Evolutionary conservation across 176 grass and related monocot genomes (phyloP).

Genomic region (sorghum (Sorghum bicolor)): DNA sequence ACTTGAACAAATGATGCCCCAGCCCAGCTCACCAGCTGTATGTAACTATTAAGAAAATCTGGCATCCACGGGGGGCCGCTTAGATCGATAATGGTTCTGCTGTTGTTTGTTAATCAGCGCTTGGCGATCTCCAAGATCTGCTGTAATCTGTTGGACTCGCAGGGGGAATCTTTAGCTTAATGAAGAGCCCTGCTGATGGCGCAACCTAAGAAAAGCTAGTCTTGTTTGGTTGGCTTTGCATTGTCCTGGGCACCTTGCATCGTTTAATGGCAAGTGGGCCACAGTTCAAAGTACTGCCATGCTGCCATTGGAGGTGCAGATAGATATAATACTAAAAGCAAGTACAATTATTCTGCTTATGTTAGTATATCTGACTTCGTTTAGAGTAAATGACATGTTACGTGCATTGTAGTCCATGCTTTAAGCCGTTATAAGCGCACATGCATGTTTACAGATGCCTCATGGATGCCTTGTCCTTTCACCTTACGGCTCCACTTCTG

Average conservation of each 20-base stretch:
- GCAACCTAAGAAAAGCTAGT: constrained; percentile 22
- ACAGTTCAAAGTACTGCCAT: not conserved
- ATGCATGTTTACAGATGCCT: not conserved
- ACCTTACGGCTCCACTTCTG: not conserved
- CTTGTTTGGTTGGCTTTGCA: not conserved
- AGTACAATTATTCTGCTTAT: constrained; percentile 35
- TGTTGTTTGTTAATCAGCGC: constrained; percentile 19
- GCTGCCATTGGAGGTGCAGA: not conserved
- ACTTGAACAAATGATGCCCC: constrained; percentile 11
- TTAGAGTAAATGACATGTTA: constrained; percentile 33
- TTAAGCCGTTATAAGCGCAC: constrained; percentile 15
- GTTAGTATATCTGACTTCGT: not conserved
- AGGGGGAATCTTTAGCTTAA: constrained; percentile 27
- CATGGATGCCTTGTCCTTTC: too few relatives aligned
- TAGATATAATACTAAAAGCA: not conserved
- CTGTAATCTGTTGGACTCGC: constrained; percentile 29
- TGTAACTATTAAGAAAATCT: constrained; percentile 3
- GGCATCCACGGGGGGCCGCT: not conserved
- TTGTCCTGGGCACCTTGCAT: not conserved
- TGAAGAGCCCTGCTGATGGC: constrained; percentile 19
- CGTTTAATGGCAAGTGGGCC: constrained; percentile 27
- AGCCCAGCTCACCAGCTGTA: not conserved
- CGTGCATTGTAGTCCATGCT: constrained; percentile 3
- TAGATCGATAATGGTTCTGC: not conserved
- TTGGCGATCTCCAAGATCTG: constrained; percentile 34